Percentiles rank a stretch among this genome's conserved stretches.
Conservation (phyloP, 2,329 filamentous ascomycete species). For the Aspergillus thermomutatus region DNA sequence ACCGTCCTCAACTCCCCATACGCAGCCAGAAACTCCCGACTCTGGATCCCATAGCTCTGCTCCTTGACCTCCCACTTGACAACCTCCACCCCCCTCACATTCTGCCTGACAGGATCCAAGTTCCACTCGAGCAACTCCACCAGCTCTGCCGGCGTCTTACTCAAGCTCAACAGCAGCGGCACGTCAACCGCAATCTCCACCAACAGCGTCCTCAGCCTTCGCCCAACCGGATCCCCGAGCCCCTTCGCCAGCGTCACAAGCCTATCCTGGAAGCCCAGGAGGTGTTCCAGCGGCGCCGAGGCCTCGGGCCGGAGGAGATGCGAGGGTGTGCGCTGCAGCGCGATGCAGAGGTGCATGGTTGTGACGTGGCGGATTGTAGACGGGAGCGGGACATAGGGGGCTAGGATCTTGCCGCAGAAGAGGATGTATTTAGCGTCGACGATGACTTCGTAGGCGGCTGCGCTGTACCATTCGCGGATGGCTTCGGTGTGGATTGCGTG, state of each 20-base stretch:
- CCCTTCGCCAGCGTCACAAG: neutral
- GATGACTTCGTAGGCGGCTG: conserved; percentile 7
- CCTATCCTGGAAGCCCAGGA: conserved; percentile 5
- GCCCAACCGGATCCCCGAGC: neutral
- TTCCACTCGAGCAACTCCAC: conserved; percentile 8
- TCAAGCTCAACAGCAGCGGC: conserved; percentile 9
- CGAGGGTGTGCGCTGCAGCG: conserved; percentile 7
- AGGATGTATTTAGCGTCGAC: conserved; percentile 10
- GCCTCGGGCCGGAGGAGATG: conserved; percentile 1
- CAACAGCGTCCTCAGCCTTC: neutral
- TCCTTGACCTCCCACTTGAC: conserved; percentile 5
- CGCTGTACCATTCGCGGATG: conserved; percentile 9
- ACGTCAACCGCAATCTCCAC: conserved; percentile 6
- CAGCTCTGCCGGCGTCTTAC: conserved; percentile 9
- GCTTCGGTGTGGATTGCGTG: conserved; percentile 8
- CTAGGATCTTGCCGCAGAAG: conserved; percentile 8
- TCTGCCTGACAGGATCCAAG: conserved; percentile 1
- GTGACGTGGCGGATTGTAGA: conserved; percentile 5
- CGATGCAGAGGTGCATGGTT: conserved; percentile 2
- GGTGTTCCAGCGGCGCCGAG: conserved; percentile 1
- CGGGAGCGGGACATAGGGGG: conserved; percentile 6
- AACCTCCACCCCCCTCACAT: neutral
- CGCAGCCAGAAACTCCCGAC: conserved; percentile 4
- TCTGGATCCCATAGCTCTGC: conserved; percentile 12
- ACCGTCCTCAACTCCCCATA: conserved; percentile 2